These are phyloP conservation scores for Mucor piriformis DNA, from an alignment of 371 early-diverging fungal genomes.

Conservation along the genomic window DNA sequence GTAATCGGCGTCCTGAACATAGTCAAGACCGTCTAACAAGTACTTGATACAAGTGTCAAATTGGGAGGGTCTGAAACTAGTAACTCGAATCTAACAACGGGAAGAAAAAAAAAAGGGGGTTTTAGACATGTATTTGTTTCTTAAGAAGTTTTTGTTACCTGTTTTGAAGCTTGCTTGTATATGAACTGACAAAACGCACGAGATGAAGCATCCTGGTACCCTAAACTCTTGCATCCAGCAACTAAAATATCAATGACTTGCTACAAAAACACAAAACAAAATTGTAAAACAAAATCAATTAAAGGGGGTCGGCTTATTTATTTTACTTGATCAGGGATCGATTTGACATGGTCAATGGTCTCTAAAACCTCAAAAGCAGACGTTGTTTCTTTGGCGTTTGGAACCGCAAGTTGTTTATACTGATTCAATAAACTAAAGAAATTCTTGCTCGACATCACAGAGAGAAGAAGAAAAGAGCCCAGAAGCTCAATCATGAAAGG, in stretches of 20 bases:
- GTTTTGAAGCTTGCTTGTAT: slow-evolving; percentile 49
- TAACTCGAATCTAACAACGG: slow-evolving; percentile 33
- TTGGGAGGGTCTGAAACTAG: slow-evolving; percentile 36
- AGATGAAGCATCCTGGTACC: slow-evolving; percentile 25
- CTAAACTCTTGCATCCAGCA: slow-evolving; percentile 40
- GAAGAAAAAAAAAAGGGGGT: neutral
- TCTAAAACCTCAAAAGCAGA: slow-evolving; percentile 2
- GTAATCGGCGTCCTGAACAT: slow-evolving; percentile 17
- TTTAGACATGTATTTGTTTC: neutral
- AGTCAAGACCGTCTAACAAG: slow-evolving; percentile 39
- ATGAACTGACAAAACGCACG: slow-evolving; percentile 51
- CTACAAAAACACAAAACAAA: slow-evolving; percentile 16
- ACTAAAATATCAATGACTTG: slow-evolving; percentile 50
- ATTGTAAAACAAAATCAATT: no score
- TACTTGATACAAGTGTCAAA: slow-evolving; percentile 38
- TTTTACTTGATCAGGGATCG: slow-evolving; percentile 19
- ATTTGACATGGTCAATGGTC: slow-evolving; percentile 17
- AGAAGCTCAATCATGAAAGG: no score
- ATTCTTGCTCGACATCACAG: neutral
- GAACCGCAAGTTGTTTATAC: slow-evolving; percentile 8
- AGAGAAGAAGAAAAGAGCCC: no score
- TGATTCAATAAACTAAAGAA: slow-evolving; percentile 11
- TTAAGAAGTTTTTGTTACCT: slow-evolving; percentile 21
- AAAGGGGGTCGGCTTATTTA: no score
- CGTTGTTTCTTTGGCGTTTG: neutral